Percentiles rank a stretch among this genome's conserved stretches.
phyloP scores from a whole-genome alignment of 2,329 filamentous ascomycete genomes.

The Aspergillus sp. region DNA sequence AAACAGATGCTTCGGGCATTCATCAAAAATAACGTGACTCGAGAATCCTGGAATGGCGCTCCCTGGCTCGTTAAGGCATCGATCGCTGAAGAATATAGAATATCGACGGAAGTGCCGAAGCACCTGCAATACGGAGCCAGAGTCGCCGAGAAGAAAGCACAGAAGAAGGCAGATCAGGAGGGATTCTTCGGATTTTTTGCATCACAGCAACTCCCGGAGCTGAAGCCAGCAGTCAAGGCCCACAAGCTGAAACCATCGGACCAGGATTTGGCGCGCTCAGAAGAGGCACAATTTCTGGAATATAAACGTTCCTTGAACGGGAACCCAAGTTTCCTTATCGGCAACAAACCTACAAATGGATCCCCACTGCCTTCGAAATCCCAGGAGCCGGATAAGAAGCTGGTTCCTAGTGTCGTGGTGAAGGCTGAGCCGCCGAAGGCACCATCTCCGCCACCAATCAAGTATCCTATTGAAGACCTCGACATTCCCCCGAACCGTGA shows the following conservation, averaged over 20 bases:
- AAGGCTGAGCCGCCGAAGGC: slow-evolving; percentile 54
- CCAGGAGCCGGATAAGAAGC: slow-evolving; percentile 35
- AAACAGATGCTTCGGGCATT: slow-evolving; percentile 93
- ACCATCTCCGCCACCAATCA: slow-evolving; percentile 72
- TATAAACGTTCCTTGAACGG: slow-evolving; percentile 48
- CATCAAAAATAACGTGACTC: slow-evolving; percentile 88
- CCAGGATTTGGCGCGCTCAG: slow-evolving; percentile 48
- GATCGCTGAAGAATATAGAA: slow-evolving; percentile 78
- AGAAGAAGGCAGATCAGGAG: slow-evolving; percentile 57
- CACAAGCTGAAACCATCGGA: slow-evolving; percentile 58
- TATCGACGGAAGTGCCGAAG: slow-evolving; percentile 80
- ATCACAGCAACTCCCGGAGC: slow-evolving; percentile 63
- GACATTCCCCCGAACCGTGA: slow-evolving; percentile 70
- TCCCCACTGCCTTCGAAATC: slow-evolving; percentile 32
- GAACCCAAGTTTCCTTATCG: slow-evolving; percentile 42
- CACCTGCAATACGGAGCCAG: slow-evolving; percentile 81
- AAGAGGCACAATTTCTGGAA: slow-evolving; percentile 50
- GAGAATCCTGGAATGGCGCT: slow-evolving; percentile 93
- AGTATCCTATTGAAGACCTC: slow-evolving; percentile 94
- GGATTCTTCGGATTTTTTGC: slow-evolving; percentile 53
- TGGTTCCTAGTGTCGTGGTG: slow-evolving; percentile 39
- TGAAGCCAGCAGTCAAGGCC: slow-evolving; percentile 71
- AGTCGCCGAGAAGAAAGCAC: slow-evolving; percentile 72
- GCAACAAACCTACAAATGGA: slow-evolving; percentile 27
- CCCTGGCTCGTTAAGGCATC: slow-evolving; percentile 92